Conservation (phyloP, 768 basidiomycete species). For the Mrakia gelida region DNA sequence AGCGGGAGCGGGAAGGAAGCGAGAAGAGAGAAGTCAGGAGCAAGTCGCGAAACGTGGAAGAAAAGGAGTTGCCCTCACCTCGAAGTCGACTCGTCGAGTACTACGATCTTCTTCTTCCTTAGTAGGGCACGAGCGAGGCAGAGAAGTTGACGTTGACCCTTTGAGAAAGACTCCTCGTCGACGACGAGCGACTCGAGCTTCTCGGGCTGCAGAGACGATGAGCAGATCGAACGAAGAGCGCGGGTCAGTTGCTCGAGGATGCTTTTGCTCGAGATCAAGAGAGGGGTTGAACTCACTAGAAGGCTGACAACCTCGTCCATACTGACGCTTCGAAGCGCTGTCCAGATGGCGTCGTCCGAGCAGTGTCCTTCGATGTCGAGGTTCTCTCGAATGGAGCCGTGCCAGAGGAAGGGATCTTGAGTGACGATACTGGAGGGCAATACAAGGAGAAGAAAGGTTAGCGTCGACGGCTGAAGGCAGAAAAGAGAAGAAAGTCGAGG, state of each 20-base stretch:
- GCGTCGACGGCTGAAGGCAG: neutral
- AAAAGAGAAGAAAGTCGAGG: conserved; percentile 2
- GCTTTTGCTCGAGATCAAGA: too few species aligned
- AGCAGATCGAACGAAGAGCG: neutral
- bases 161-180: conserved; percentile 35
- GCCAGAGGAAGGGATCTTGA: conserved; percentile 24
- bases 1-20: neutral
- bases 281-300: neutral
- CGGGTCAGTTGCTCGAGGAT: neutral
- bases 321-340: conserved; percentile 27
- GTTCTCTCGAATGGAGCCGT: conserved; percentile 34
- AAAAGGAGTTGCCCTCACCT: conserved; percentile 25
- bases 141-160: conserved; percentile 37
- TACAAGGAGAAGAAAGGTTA: neutral
- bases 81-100: conserved; percentile 31
- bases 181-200: conserved; percentile 34
- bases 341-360: conserved; percentile 36
- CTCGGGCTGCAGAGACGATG: conserved; percentile 2
- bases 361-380: conserved; percentile 34
- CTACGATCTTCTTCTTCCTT: conserved; percentile 32
- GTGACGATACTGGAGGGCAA: conserved; percentile 26
- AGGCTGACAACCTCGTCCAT: conserved; percentile 10
- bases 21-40: neutral
- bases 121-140: conserved; percentile 36
- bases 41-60: neutral